Percentiles rank a stretch among this genome's conserved stretches.
phyloP scores from a whole-genome alignment of 2,329 filamentous ascomycete genomes.

The Alternaria sp. region DNA sequence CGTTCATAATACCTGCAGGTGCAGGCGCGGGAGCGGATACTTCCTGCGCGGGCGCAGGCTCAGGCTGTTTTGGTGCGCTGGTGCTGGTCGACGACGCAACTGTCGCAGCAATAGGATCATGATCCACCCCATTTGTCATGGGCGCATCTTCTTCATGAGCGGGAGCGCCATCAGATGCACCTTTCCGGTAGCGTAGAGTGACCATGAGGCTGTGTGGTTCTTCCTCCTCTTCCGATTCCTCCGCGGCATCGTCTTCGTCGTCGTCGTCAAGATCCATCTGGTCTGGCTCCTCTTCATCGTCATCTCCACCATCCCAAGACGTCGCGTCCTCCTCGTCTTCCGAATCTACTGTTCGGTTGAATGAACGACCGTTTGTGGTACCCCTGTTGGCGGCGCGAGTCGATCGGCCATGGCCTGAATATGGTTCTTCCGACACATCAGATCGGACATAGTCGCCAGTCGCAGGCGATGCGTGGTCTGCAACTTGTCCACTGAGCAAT shows the following conservation, averaged over 20 bases:
- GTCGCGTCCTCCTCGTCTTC: constrained; percentile 72
- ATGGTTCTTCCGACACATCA: constrained; percentile 58
- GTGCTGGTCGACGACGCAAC: constrained; percentile 1
- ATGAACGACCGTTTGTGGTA: constrained; percentile 29
- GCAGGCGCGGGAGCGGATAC: constrained; percentile 3
- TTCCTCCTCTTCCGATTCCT: constrained; percentile 43
- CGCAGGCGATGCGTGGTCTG: constrained; percentile 52
- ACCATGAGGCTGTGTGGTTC: constrained; percentile 72
- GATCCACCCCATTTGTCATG: constrained; percentile 7
- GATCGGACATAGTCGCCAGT: constrained; percentile 56
- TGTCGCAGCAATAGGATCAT: not conserved
- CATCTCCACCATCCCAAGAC: constrained; percentile 76
- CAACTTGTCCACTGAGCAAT: constrained; percentile 63
- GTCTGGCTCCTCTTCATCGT: constrained; percentile 76
- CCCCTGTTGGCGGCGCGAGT: constrained; percentile 47
- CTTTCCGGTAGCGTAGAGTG: constrained; percentile 63
- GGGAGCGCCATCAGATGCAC: constrained; percentile 13
- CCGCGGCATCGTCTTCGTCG: constrained; percentile 61
- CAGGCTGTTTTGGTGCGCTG: constrained; percentile 12
- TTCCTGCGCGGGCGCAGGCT: constrained; percentile 4
- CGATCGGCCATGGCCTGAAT: constrained; percentile 53
- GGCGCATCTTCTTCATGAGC: not conserved
- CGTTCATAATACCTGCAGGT: constrained; percentile 11
- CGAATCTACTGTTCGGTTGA: constrained; percentile 60
- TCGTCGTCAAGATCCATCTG: constrained; percentile 67